Base-by-base conservation (phyloP, 1,284 basidiomycete genomes). In the Ustilago crameri region DNA sequence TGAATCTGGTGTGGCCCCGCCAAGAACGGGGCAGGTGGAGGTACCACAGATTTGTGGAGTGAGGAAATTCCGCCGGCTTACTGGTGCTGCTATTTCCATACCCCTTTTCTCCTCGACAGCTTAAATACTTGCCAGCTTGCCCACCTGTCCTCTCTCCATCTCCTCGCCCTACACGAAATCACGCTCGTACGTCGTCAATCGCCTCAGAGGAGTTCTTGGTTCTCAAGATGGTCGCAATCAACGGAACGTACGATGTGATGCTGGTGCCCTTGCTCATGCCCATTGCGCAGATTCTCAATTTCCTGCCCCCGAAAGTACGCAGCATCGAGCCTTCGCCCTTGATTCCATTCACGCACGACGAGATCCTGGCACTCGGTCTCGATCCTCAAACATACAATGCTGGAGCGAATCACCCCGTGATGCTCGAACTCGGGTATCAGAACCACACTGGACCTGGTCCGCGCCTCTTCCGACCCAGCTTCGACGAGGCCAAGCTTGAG, bases 401-500 rank as follows among this genome's bases (percentile, higher is more conserved):
- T 5, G 50, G 32, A 5, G 12, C 27, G 22, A 68, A 69, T 34
- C 66, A 69, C 35, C 71, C 71, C 0, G 62, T 74, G 12, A 62
- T 74, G 62, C 58, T 74, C 45, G 61, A 74, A 43, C 58, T 74
- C 34, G 71, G 71, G 5, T 69, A 69, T 27, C 71, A 74, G 47
- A 37, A 69, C 51, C 54, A 59, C 35, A 65, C 62, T 0, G 71
- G 71, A 4, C 71, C 71, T 5, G 70, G 70, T 7, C 71, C 71
- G 5, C 50, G 61, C 3, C 14, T 69, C 41, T 58, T 73, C n/a
- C 61, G 71, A 22, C 61, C 45, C 12, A 65, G 53, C 49, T 74
- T 74, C 32, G 58, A 66, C 42, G 71, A 74, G 44, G 71, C 71
- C 27, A 74, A 74, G 47, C 66, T 74, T 41, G 71, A 74, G 23